Evolutionary conservation across 1,284 basidiomycete species (phyloP).

Genomic region (Vanrija humicola): DNA sequence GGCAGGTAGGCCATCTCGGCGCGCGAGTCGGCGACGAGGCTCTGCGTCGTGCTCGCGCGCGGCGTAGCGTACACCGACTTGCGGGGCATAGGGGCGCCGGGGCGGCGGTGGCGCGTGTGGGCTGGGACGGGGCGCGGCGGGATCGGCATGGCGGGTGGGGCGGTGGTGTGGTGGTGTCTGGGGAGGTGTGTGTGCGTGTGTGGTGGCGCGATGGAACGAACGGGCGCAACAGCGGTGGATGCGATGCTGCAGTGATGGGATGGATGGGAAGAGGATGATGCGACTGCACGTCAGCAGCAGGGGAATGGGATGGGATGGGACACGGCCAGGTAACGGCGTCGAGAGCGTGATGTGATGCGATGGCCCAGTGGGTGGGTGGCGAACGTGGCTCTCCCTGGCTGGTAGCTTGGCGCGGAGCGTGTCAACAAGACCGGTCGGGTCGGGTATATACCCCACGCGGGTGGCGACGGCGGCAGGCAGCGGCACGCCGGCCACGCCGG

Average conservation of each 20-base stretch:
- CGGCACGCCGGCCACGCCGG: no score
- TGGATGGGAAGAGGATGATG: no score
- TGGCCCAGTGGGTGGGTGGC: background rate
- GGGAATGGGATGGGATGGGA: background rate
- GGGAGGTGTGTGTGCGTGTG: background rate
- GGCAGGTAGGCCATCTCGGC: conserved; percentile 32
- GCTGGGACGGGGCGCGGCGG: conserved; percentile 35
- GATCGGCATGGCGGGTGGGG: conserved; percentile 28
- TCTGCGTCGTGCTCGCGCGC: conserved; percentile 8
- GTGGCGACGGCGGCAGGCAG: no score
- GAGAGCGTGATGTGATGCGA: no score
- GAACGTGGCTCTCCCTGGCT: no score
- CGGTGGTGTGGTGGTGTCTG: background rate
- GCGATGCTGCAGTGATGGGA: no score
- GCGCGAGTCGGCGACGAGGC: conserved; percentile 28
- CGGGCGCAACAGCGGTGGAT: no score
- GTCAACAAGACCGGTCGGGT: no score
- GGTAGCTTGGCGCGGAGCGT: no score
- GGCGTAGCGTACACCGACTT: background rate
- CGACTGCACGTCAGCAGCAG: background rate
- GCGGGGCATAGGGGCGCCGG: conserved; percentile 22
- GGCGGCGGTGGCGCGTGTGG: conserved; percentile 8
- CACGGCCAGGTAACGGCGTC: background rate
- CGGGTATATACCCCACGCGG: no score
- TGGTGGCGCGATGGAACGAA: background rate